Conservation (phyloP, 73 alveolate genomes). For the Stentor coeruleus region DNA sequence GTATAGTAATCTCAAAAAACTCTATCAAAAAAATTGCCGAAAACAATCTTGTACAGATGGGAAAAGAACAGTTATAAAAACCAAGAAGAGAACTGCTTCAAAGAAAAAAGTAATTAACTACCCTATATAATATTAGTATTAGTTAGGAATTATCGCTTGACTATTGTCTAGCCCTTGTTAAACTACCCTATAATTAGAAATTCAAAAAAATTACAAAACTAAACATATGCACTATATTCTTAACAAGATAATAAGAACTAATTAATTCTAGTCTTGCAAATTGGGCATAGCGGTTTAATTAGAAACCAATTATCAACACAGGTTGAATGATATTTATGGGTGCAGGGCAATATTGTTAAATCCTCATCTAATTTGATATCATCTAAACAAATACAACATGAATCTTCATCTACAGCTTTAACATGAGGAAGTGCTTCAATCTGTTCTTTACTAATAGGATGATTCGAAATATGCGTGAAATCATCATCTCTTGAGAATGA, state of each 20-base stretch:
- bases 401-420: neutral
- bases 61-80: too few relatives aligned
- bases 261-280: constrained; percentile 36
- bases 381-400: constrained; percentile 55
- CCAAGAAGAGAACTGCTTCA: too few relatives aligned
- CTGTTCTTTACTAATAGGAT: neutral
- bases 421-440: constrained; percentile 12
- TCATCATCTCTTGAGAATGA: too few relatives aligned
- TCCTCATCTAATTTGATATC: constrained; percentile 46
- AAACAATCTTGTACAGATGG: neutral
- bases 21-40: neutral
- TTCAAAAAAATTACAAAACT: too few relatives aligned
- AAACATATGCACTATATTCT: too few relatives aligned
- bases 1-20: neutral
- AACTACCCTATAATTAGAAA: too few relatives aligned
- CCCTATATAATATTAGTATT: too few relatives aligned
- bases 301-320: constrained; percentile 64
- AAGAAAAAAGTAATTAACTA: too few relatives aligned
- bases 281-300: constrained; percentile 57
- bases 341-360: constrained; percentile 46
- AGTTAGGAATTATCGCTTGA: too few relatives aligned
- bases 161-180: too few relatives aligned
- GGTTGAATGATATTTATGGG: constrained; percentile 56
- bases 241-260: too few relatives aligned
- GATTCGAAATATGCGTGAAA: neutral